Base-by-base conservation (phyloP, 1,284 basidiomycete species). In the Leccinum griseonigrum region DNA sequence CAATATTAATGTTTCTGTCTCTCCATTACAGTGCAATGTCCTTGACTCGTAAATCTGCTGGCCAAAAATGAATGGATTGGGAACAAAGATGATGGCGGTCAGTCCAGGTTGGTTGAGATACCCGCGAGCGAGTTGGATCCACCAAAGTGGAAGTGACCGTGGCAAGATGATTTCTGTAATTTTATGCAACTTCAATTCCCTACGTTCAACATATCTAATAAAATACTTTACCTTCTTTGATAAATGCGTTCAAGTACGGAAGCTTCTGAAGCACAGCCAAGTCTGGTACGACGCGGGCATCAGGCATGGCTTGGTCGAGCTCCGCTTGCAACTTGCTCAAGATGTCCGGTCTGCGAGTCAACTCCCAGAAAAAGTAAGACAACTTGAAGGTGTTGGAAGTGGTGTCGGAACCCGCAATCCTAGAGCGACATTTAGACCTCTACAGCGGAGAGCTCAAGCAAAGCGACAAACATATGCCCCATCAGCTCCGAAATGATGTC, bases 321-420 rank as follows among this genome's bases (percentile, higher is more conserved):
- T 91, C 89, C 22, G 77, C 75, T 64, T 86, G 88, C 16, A 91
- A 82, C 66, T 84, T 87, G 74, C 76, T 78, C 73, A 83, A 72
- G 60, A 91, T 81, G 69, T 91, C 88, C 16, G 79, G 79, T 59
- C 88, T 83, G 62, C 86, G 86, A 64, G 81, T 87, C 56, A 92
- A 80, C 69, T 90, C 88, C 88, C 89, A 91, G 67, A 86, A 82
- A 68, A 89, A 79, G 75, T 88, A 91, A 1, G 87, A 85, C n/a
- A 91, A n/a, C n/a, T n/a, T n/a, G n/a, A n/a, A 74, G 4, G 87
- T 81, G 48, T 83, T 88, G 0, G 89, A 88, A 3, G 86, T 85
- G 0, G 90, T 91, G 68, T 91, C 89, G n/a, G 86, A 83, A 40
- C 86, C 90, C 53, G 90, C 89, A 60, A 91, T 82, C 72, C 89